Base-by-base conservation (phyloP, 345 rosid genomes). In the Lepidium aucheri region DNA sequence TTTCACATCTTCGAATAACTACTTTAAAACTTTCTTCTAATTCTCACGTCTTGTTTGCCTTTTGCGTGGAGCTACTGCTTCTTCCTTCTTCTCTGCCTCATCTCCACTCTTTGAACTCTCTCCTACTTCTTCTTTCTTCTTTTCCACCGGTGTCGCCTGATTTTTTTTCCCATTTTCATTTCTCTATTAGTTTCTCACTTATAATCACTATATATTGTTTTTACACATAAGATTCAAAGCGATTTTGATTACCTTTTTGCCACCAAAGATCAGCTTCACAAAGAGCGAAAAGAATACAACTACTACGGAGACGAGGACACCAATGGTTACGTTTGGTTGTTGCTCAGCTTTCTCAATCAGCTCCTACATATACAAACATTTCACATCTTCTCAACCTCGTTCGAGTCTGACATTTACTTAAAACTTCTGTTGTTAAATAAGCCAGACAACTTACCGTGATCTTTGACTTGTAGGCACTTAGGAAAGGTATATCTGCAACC, bases 301-400 rank as follows among this genome's bases (percentile, higher is more conserved):
- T 40, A 80, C 75, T 41, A 81, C 18, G 44, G 87, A 80, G 62
- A 84, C 74, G 15, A 84, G 74, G 30, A 81, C 65, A 53, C 93
- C 90, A 56, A 87, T 74, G 1, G 90, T 84, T 54, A 84, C 32
- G 72, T 81, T 84, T 22, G 90, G 88, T 59, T 87, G 88, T 60
- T 78, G 74, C 83, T 87, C 93, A 26, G 83, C 93, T 84, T 84
- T 86, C 69, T 83, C 94, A 41, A 86, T 73, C 30, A 89, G 60
- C 56, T 89, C 96, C 96, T 89, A 69, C 35, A 14, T 8, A 40
- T 15, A 22, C 2, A 65, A 11, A 57, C 38, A 53, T 20, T 35
- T 47, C 34, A 46, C 1, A 44, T 47, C 53, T 15, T 14, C n/a
- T 30, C 43, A 46, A 16, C 6, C 28, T 64, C 42, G 8, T 35